Base-by-base conservation (phyloP, 148 eudicot genomes). In the Beta vulgaris region DNA sequence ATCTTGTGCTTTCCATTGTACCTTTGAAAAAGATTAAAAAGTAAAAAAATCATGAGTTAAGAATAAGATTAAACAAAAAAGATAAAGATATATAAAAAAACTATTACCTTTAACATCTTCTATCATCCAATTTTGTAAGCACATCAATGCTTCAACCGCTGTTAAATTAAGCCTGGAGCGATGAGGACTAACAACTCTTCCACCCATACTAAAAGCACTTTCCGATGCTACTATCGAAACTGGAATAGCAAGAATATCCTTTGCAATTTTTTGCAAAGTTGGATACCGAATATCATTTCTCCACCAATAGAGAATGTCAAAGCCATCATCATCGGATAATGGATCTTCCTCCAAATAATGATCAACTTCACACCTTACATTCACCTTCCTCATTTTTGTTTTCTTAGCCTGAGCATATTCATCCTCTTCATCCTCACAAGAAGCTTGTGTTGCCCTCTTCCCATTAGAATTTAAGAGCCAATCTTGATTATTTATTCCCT, bases 271-370 rank as follows among this genome's bases (percentile, higher is more conserved):
- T 49, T 6, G 23, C 55, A 49, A 49, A 16, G 55, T 49, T 16
- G 21, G 55, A 49, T 49, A 49, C 2, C 18, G 16, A 8, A 16
- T 49, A 19, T 49, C 23, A 1, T 16, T 49, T 49, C 18, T 49
- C 55, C 55, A 49, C 23, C 11, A 26, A 60, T n/a, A 23, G 7
- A n/a, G 13, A 31, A 58, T 19, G 0, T 69, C 55, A 62, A 74
- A 74, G 0, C 19, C 19, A 10, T 44, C 35, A 11, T 34, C 26
- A 43, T 39, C 16, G 1, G 77, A 59, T 2, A 61, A 26, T 14
- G 69, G 16, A 31, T 44, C 40, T 4, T 74, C 59, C 31, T 74
- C 39, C 4, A 74, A 34, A 42, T 74, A 74, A 28, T 34, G 34
- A 13, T 73, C 68, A 7, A 73, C 32, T 36, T 40, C 77, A 61